Evolutionary conservation across 495 filamentous ascomycete species (phyloP).

Genomic region (Margaritispora aquatica): DNA sequence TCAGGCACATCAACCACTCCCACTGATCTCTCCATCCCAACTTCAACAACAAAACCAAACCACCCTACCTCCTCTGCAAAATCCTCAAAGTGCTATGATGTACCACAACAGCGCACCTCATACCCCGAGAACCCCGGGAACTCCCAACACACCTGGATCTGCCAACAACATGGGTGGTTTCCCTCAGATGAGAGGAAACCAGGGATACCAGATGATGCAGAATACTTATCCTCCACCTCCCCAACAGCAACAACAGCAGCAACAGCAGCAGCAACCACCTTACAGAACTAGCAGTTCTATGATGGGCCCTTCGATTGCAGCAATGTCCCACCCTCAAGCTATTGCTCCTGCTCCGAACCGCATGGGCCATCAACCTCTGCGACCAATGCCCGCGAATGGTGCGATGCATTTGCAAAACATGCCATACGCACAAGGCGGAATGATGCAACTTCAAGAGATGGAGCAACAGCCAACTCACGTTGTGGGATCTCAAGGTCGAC

Average conservation of each 20-base stretch:
- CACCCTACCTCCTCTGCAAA: slow-evolving; percentile 66
- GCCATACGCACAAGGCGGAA: slow-evolving; percentile 39
- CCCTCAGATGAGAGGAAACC: slow-evolving; percentile 18
- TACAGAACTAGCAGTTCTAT: slow-evolving; percentile 58
- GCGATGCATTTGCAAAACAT: slow-evolving; percentile 38
- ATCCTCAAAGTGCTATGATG: slow-evolving; percentile 48
- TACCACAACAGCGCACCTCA: slow-evolving; percentile 54
- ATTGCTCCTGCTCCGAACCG: slow-evolving; percentile 60
- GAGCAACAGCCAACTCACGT: slow-evolving; percentile 72
- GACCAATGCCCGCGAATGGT: slow-evolving; percentile 57
- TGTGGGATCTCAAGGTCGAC: slow-evolving; percentile 83
- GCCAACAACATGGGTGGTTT: slow-evolving; percentile 35
- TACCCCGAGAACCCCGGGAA: slow-evolving; percentile 53
- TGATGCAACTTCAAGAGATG: slow-evolving; percentile 31
- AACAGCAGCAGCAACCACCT: slow-evolving; percentile 41
- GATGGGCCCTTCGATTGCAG: slow-evolving; percentile 57
- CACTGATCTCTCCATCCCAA: slow-evolving; percentile 39
- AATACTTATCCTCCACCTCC: slow-evolving; percentile 31
- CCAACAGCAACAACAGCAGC: slow-evolving; percentile 42
- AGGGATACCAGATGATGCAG: slow-evolving; percentile 19
- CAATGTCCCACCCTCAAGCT: slow-evolving; percentile 62
- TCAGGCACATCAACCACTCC: slow-evolving; percentile 18
- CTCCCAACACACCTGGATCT: slow-evolving; percentile 53
- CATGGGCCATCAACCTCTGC: slow-evolving; percentile 38
- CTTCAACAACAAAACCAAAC: slow-evolving; percentile 53